phyloP scores from a whole-genome alignment of 139 green algal genomes.

The Diplosphaera chodatii region DNA sequence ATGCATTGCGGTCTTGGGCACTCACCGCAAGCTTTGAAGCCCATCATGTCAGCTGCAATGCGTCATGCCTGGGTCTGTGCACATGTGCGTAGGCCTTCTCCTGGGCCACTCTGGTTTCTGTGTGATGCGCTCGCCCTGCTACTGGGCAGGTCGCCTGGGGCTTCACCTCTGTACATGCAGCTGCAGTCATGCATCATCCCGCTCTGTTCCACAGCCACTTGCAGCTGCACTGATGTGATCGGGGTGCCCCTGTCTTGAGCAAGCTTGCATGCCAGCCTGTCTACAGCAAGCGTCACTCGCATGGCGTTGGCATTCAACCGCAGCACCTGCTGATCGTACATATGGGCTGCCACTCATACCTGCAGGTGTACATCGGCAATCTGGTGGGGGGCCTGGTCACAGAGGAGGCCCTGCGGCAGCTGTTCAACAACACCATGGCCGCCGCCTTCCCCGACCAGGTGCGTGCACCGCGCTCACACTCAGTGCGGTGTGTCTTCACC shows the following conservation, averaged over 20 bases:
- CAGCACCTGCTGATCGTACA: background rate
- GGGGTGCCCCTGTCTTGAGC: no score
- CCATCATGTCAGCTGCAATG: background rate
- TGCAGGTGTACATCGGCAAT: conserved; percentile 72
- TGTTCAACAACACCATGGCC: conserved; percentile 75
- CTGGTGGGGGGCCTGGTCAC: conserved; percentile 65
- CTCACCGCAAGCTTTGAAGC: no score
- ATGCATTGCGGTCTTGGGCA: no score
- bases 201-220: no score
- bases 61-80: background rate
- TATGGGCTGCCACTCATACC: background rate
- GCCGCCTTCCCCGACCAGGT: conserved; percentile 50
- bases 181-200: no score
- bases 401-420: conserved; percentile 51
- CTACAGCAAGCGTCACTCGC: no score
- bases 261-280: no score
- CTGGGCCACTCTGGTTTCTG: background rate
- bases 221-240: no score
- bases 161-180: no score
- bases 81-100: background rate
- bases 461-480: no score
- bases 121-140: background rate
- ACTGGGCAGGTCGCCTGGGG: background rate
- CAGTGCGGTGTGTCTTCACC: background rate
- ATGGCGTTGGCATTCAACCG: no score